Evolutionary conservation across 352 stramenopile genomes (phyloP), one percentile per base, ranked within the genome.

Genomic region (Aphanomyces euteiches): DNA sequence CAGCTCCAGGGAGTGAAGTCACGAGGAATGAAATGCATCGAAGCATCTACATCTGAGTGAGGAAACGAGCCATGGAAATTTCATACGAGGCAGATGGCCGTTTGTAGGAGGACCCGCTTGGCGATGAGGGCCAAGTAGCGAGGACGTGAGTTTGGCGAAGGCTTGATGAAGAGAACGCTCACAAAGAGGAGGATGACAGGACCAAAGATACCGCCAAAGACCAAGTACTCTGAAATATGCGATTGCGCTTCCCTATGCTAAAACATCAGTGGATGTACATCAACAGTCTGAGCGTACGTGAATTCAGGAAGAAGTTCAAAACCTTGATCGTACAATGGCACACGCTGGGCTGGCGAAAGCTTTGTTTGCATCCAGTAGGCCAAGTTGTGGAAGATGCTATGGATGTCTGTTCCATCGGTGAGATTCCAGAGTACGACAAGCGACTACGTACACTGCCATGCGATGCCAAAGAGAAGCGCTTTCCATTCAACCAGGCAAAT

Each of bases 361-460:
- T 89, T 80, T 65, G 87, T 59, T 69, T 95, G 87, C 61, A 95
- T 83, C 77, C 84, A 95, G 78, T 95, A 95, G 47, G 87, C 87
- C 50, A 90, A 43, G 77, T 95, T 95, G 77, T 95, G 87, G 77
- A 93, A 93, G 65, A 95, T 74, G 47, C 73, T 82, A 73, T 93
- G 85, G 64, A 85, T 72, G 75, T 95, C 81, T 90, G 72, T 17
- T 54, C 28, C 28, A 28, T 28, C 6, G 60, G 21, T 47, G 43
- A 50, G 10, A 28, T 28, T 28, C 28, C 28, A 2, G 28, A 28
- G 28, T 2, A 28, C 28, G 28, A 28, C 28, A 28, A 28, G 28
- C 28, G n/a, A 19, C 50, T 58, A 15, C 59, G n/a, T 63, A 70
- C 64, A 70, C 48, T 70, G 64, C 43, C 64, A 70, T 1, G 38